A percentile compares a stretch with the other conserved stretches of the same genome.
Evolutionary conservation across 139 green algal species (phyloP).

Genomic region (Asterochloris erici): DNA sequence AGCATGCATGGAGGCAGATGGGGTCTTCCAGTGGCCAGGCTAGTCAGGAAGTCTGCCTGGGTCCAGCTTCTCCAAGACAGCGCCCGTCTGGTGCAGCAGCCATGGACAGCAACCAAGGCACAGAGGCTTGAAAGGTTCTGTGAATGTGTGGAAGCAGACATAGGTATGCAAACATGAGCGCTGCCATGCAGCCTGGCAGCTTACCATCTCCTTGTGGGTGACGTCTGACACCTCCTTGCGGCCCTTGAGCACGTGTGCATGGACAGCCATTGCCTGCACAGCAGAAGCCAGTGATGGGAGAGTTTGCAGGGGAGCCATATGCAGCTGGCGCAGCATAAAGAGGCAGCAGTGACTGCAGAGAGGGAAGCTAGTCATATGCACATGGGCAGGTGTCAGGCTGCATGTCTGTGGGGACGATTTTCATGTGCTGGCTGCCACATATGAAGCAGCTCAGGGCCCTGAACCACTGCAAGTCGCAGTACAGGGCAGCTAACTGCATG

Average conservation of each 20-base stretch:
- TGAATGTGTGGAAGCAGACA: background rate
- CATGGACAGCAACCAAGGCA: background rate
- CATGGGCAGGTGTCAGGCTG: no score
- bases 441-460: no score
- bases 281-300: no score
- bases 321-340: no score
- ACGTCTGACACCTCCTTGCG: conserved; percentile 3
- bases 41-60: background rate
- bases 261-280: conserved; percentile 7
- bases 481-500: no score
- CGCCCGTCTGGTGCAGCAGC: background rate
- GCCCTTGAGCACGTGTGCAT: background rate
- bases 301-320: no score
- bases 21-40: background rate
- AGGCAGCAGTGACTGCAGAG: no score
- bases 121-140: background rate
- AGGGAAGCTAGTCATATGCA: no score
- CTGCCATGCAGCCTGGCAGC: background rate
- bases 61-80: background rate
- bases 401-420: no score
- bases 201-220: conserved; percentile 6
- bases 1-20: background rate
- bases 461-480: no score
- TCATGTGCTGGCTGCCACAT: no score
- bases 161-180: background rate